Evolutionary conservation across 257 asterid genomes (phyloP).

Genomic region (Parsonsia alboflavescens): DNA sequence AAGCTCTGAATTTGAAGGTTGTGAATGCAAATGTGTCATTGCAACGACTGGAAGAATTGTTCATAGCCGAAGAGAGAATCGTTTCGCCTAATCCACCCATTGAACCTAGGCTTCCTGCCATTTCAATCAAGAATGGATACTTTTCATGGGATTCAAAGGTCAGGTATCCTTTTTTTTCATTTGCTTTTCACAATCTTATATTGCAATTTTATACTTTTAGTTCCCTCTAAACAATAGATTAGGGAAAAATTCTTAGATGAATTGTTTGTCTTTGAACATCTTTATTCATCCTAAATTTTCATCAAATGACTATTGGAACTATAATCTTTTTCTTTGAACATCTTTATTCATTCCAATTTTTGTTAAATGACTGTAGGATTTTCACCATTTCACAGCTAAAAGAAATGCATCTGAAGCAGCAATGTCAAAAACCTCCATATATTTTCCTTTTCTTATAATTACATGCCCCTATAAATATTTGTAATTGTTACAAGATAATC

Average conservation of each 20-base stretch:
- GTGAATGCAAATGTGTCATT: slow-evolving; percentile 84
- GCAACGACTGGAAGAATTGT: slow-evolving; percentile 75
- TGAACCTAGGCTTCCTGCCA: slow-evolving; percentile 60
- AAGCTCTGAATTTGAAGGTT: slow-evolving; percentile 43
- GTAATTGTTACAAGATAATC: not conserved
- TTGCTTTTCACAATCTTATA: not conserved
- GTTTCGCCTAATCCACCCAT: slow-evolving; percentile 76
- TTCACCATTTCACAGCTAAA: not conserved
- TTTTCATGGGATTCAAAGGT: slow-evolving; percentile 92
- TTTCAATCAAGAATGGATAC: slow-evolving; percentile 60
- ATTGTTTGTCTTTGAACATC: not conserved
- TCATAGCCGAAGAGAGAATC: slow-evolving; percentile 75
- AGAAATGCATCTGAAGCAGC: not conserved
- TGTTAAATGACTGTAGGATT: not conserved
- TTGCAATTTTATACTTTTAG: not conserved
- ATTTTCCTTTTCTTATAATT: not conserved
- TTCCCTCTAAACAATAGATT: not conserved
- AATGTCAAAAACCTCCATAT: not conserved
- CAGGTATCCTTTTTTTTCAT: slow-evolving; percentile 5
- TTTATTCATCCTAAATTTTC: not conserved
- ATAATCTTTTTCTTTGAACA: not conserved
- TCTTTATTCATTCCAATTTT: not conserved
- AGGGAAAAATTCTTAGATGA: not conserved
- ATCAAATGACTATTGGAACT: not conserved
- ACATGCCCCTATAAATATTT: not conserved